A percentile compares a stretch with the other conserved stretches of the same genome.
Conservation (phyloP, 75 land plant species). For the Larix kaempferi region DNA sequence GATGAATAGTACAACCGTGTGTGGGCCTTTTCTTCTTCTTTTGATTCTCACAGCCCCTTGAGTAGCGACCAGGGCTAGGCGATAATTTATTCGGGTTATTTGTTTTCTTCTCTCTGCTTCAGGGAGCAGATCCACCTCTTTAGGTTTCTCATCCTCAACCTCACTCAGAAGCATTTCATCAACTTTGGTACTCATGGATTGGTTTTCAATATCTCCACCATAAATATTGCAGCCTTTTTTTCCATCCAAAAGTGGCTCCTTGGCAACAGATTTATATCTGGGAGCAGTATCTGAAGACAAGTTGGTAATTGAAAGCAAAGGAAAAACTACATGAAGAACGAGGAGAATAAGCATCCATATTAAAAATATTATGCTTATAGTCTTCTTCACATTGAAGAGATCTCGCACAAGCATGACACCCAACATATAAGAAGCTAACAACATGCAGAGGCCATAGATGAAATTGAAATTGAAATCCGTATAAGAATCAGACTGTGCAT, state of each 20-base stretch:
- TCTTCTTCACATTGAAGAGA: conserved; percentile 42
- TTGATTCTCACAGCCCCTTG: conserved; percentile 87
- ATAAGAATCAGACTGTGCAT: neutral
- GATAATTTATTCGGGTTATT: conserved; percentile 47
- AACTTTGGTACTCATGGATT: neutral
- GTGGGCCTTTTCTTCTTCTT: conserved; percentile 76
- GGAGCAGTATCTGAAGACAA: conserved; percentile 10
- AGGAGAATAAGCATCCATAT: conserved; percentile 45
- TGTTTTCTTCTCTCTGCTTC: conserved; percentile 44
- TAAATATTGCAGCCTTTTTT: conserved; percentile 15
- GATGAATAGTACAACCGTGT: no score
- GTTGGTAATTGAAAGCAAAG: conserved; percentile 27
- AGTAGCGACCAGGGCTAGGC: conserved; percentile 72
- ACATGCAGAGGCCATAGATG: conserved; percentile 61
- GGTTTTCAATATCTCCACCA: neutral
- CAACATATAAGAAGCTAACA: conserved; percentile 80
- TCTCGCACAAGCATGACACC: conserved; percentile 81
- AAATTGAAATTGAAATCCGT: conserved; percentile 39
- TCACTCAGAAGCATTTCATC: conserved; percentile 72
- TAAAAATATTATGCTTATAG: conserved; percentile 34
- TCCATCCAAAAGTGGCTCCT: conserved; percentile 39
- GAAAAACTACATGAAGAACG: conserved; percentile 52
- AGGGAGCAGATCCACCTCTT: conserved; percentile 67
- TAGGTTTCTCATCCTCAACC: conserved; percentile 88
- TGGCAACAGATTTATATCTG: conserved; percentile 7